phyloP scores from a whole-genome alignment of 163 green algal genomes.

The Trebouxia gelatinosa region DNA sequence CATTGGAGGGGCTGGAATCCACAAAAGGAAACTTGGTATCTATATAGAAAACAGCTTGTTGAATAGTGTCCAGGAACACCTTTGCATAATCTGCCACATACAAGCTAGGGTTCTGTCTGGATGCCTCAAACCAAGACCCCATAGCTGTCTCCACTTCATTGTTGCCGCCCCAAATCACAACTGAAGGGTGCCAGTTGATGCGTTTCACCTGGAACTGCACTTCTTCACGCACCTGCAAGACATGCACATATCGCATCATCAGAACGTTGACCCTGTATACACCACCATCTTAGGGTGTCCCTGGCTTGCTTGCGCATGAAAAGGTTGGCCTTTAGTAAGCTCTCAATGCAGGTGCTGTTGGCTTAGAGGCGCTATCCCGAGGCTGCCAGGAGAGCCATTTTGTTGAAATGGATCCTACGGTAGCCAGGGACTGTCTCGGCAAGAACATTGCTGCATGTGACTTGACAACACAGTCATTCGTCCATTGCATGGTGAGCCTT shows the following conservation, averaged over 20 bases:
- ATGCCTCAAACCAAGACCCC: conserved; percentile 45
- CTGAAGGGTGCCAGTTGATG: conserved; percentile 52
- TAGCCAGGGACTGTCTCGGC: conserved; percentile 61
- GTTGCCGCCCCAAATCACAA: conserved; percentile 70
- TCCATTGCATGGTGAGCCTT: conserved; percentile 50
- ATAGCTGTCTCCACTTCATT: conserved; percentile 64
- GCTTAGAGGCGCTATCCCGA: conserved; percentile 82
- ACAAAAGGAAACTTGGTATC: conserved; percentile 43
- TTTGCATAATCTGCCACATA: conserved; percentile 47
- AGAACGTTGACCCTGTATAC: too few relatives aligned
- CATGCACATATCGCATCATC: too few relatives aligned
- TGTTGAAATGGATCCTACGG: conserved; percentile 80
- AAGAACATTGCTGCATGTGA: conserved; percentile 65
- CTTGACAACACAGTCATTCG: conserved; percentile 4
- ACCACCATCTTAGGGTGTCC: too few relatives aligned
- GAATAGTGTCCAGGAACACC: conserved; percentile 53
- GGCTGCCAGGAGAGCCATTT: conserved; percentile 65
- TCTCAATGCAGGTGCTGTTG: conserved; percentile 63
- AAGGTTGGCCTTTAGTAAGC: background rate
- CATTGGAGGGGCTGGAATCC: conserved; percentile 54
- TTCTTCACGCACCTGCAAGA: conserved; percentile 51
- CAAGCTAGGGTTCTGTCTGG: conserved; percentile 17
- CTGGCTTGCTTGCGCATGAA: too few relatives aligned
- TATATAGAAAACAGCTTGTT: conserved; percentile 31
- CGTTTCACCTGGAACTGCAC: conserved; percentile 45